phyloP scores from a whole-genome alignment of 768 basidiomycete species.

The Auricularia cornea region DNA sequence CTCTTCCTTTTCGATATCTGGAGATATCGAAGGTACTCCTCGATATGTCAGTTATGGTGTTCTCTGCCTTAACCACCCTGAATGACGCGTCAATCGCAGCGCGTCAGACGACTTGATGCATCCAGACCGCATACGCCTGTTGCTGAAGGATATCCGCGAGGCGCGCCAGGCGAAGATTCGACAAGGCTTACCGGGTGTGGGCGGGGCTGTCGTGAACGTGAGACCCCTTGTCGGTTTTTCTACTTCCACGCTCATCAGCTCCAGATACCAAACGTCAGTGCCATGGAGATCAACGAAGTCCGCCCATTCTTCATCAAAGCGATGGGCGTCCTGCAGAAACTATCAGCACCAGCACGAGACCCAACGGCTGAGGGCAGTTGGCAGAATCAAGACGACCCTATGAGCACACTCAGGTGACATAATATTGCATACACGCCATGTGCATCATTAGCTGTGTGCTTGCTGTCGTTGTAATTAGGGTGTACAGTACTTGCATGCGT shows the following conservation, averaged over 20 bases:
- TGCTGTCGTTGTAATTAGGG: no score
- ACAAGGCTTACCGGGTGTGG: slow-evolving; percentile 68
- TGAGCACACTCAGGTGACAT: no score
- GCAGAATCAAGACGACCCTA: no score
- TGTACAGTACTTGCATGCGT: no score
- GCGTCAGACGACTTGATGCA: slow-evolving; percentile 85
- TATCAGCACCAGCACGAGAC: slow-evolving; percentile 17
- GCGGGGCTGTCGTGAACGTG: slow-evolving; percentile 34
- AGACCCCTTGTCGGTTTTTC: background rate
- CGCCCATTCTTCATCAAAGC: slow-evolving; percentile 80
- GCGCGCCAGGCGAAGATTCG: slow-evolving; percentile 91
- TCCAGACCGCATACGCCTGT: slow-evolving; percentile 72
- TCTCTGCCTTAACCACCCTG: background rate
- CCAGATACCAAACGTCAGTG: slow-evolving; percentile 75
- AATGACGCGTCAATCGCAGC: slow-evolving; percentile 31
- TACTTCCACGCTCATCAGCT: background rate
- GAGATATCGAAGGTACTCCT: slow-evolving; percentile 88
- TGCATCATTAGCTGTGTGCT: no score
- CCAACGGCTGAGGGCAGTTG: background rate
- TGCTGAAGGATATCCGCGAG: slow-evolving; percentile 93
- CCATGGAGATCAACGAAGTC: slow-evolving; percentile 93
- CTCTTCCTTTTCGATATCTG: slow-evolving; percentile 78
- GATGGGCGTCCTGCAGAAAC: slow-evolving; percentile 63
- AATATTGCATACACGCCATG: no score
- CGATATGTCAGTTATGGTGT: slow-evolving; percentile 61